Evolutionary conservation across 164 flowering plant species (phyloP).

Genomic region (Houttuynia cordata): DNA sequence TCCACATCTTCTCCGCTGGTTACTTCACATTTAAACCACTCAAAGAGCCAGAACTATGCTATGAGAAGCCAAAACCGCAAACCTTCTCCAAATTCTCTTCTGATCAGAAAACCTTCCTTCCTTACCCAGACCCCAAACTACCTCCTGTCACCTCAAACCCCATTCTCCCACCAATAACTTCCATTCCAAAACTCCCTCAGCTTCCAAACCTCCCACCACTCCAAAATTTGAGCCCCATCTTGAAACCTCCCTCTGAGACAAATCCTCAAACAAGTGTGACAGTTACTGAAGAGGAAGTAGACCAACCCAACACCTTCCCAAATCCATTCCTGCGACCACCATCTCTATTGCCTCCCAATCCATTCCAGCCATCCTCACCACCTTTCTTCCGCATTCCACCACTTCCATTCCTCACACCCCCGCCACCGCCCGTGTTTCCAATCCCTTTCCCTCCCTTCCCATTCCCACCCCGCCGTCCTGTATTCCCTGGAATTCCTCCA

Average conservation of each 20-base stretch:
- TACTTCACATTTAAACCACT: constrained; percentile 59
- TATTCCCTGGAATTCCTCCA: constrained; percentile 47
- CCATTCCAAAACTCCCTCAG: background rate
- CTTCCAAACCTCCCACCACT: constrained; percentile 10
- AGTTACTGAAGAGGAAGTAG: background rate
- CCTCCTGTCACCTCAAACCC: constrained; percentile 2
- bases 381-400: constrained; percentile 4
- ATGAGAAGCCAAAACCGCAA: constrained; percentile 32
- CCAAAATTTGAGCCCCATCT: constrained; percentile 3
- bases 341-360: background rate
- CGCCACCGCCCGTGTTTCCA: constrained; percentile 9
- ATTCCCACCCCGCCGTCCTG: constrained; percentile 23
- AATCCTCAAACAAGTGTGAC: background rate
- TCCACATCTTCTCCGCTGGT: constrained; percentile 52
- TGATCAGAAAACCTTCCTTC: constrained; percentile 1
- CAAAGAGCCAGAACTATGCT: constrained; percentile 43
- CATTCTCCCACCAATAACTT: background rate
- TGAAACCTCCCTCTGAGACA: constrained; percentile 4
- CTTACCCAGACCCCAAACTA: background rate
- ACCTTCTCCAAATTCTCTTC: constrained; percentile 9
- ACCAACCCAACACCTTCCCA: constrained; percentile 1
- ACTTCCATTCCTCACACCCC: constrained; percentile 3
- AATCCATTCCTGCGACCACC: no score
- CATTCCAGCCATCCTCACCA: constrained; percentile 12
- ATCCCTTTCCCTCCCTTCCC: constrained; percentile 8